Evolutionary conservation across 208 protist genomes (phyloP), one percentile per base, ranked within the genome.

Genomic region (Endotrypanum monterogeii): DNA sequence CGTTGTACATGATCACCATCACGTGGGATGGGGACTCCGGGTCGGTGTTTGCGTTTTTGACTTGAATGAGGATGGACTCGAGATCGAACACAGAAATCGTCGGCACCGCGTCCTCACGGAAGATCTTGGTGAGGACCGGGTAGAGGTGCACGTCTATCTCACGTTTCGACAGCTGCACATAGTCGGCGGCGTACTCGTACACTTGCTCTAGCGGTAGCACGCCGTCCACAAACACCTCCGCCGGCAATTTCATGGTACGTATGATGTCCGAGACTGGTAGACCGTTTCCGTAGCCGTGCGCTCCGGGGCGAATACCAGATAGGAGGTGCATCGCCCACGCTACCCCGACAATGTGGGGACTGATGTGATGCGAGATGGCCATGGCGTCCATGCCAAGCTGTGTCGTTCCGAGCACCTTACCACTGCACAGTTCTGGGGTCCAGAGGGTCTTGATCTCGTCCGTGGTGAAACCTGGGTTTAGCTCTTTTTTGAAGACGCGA

Each of bases 1-100:
- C 89, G 79, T 97, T 94, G 84, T 95, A 97, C 89, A 94, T 93
- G 73, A 95, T 91, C 58, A 94, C 71, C 91, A 96, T 95, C 51
- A 97, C 83, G 73, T 95, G 85, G 68, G 82, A 73, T 28, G 92
- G 92, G 9, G 54, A 69, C 71, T 96, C 89, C 18, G 83, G 75
- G 75, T 94, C 89, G 41, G 87, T 74, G 77, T 96, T 96, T 48
- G 86, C 86, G 55, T 84, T 79, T 71, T 85, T 87, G 50, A 95
- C 91, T 55, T 89, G 85, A 57, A 92, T 82, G 57, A 97, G 75
- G 71, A 97, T 91, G 37, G 89, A 89, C 74, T 96, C 87, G 25
- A 97, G 76, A 55, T 96, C 93, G 60, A 96, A 95, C 35, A 96
- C 85, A 55, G 93, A 96, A 71, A 96, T 94, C 51, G 93, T 97